Base-by-base conservation (phyloP, 169 alveolate species). In the Miamiensis avidus region DNA sequence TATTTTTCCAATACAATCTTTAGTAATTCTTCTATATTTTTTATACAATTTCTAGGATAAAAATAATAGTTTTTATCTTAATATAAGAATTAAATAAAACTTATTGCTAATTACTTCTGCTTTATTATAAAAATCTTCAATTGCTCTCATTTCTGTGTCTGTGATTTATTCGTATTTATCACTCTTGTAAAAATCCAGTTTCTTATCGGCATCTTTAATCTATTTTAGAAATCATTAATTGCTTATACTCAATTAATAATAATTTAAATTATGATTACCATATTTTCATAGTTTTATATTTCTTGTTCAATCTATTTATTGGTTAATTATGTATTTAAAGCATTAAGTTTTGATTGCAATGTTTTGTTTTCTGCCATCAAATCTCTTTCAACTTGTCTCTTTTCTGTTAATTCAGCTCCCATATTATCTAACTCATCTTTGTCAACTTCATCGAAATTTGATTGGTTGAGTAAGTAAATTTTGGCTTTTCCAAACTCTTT, bases 401-500 rank as follows among this genome's bases (percentile, higher is more conserved):
- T 79, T 79, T 79, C 75, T 49, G 34, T 79, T 29, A 79, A 49
- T 34, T 79, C 84, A 34, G 34, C 29, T 49, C 87, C 86, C 72
- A 90, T 86, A 27, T 32, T 76, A n/a, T 64, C 83, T n/a, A 90
- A 32, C 65, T 90, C 88, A 69, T 87, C 86, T 29, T 75, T 29
- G 29, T 81, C 34, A 33, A 86, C 86, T 28, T 85, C 82, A 1
- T 78, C 88, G 75, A 90, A 90, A 20, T 83, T 27, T 25, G 87
- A 86, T 81, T 90, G 81, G 34, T 90, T 90, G 27, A 90, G 81
- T 34, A 90, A 64, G 75, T 91, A 91, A 20, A 91, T 88, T 82
- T 87, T 87, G 0, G 92, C 91, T 49, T 91, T 91, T 33, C 94
- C 94, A 65, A 83, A 91, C 32, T 87, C 94, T 65, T 91, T 91